Base-by-base conservation (phyloP, 2,329 filamentous ascomycete species). In the Cadophora sp. region DNA sequence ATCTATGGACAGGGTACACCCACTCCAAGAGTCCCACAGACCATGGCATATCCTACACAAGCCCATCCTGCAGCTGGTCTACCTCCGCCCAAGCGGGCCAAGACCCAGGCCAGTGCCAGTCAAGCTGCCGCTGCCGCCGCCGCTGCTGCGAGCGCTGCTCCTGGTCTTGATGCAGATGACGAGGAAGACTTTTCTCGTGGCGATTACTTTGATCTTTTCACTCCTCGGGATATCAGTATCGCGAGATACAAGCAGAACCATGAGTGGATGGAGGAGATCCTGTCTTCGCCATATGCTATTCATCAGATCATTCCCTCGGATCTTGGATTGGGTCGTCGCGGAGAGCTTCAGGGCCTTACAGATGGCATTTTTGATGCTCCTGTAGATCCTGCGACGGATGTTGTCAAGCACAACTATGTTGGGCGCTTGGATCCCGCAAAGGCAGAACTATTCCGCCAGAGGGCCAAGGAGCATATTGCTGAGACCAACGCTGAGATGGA, bases 211-310 rank as follows among this genome's bases (percentile, higher is more conserved):
- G 96, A 99, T 77, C 88, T 93, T 71, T 83, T 97, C 70, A 95
- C 93, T 0, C 94, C 94, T 3, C 88, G 94, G 53, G 96, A 99
- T 71, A 91, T 99, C 69, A 97, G 94, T 74, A 84, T 93, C 69
- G 88, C 89, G 71, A 88, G 96, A 65, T 99, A 97, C 79, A 91
- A 91, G 78, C 94, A 97, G 77, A 97, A 99, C 75, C 95, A 99
- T 76, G 93, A 97, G 79, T 98, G 95, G 96, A 97, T 99, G 93
- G 96, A 98, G 77, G 95, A 99, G 80, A 90, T 99, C 31, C 87
- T 98, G 64, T 93, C 92, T 0, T 98, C 95, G 1, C 93, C 94
- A 0, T 97, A 97, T 77, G 86, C 91, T 27, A 91, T 95, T 70
- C 87, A 87, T 61, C 93, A 97, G 77, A 97, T 99, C 67, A 88